These are phyloP conservation scores for Hansenula sp. DNA, from an alignment of 1,139 yeast species.

Conservation along the genomic window DNA sequence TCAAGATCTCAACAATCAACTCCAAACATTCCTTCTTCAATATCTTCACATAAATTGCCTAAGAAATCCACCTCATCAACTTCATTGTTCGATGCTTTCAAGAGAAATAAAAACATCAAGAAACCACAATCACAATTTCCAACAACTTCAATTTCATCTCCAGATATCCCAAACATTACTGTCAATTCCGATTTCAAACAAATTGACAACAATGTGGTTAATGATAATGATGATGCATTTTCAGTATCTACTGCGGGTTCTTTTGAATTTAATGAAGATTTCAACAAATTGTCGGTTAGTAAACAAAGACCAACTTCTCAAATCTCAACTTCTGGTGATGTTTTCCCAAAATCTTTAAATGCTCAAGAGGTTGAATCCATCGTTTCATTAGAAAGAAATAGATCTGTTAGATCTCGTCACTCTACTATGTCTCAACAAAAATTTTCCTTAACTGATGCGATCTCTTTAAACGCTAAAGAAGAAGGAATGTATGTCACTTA, in stretches of 20 bases:
- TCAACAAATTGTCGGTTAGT: conserved; percentile 14
- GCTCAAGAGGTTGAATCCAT: conserved; percentile 71
- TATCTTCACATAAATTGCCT: conserved; percentile 10
- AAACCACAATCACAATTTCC: not conserved
- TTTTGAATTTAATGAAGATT: conserved; percentile 22
- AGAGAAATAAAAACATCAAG: conserved; percentile 11
- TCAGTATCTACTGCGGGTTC: conserved; percentile 6
- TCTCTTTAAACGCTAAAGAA: conserved; percentile 33
- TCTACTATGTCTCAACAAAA: conserved; percentile 15
- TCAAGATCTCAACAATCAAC: conserved; percentile 6
- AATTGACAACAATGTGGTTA: not conserved
- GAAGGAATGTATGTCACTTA: conserved; percentile 32
- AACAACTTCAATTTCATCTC: not conserved
- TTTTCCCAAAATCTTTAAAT: conserved; percentile 67
- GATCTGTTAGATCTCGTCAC: conserved; percentile 49
- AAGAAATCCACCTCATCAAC: conserved; percentile 21
- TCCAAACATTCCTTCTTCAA: not conserved
- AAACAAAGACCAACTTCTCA: conserved; percentile 11
- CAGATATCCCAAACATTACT: conserved; percentile 1
- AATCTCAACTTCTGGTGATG: conserved; percentile 43
- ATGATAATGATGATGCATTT: not conserved
- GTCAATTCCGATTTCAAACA: not conserved
- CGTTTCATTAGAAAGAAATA: conserved; percentile 64
- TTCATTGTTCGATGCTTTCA: conserved; percentile 22
- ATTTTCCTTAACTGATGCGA: conserved; percentile 30